Evolutionary conservation across 129 eudicot species (phyloP).

Genomic region (Centrapalus pauciflorus): DNA sequence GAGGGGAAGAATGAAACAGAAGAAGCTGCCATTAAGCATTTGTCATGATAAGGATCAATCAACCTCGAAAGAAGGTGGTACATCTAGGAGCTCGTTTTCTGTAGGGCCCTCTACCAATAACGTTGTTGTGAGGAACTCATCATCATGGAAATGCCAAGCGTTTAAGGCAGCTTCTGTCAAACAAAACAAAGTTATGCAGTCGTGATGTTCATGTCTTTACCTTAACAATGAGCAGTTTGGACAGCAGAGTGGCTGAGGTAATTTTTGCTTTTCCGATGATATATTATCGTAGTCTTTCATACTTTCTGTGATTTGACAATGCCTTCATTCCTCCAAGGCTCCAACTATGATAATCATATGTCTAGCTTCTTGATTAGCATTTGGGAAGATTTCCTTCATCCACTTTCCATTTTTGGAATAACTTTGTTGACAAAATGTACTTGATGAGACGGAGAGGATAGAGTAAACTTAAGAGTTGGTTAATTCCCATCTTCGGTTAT

Average conservation of each 20-base stretch:
- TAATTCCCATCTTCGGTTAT: neutral
- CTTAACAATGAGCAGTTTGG: constrained; percentile 28
- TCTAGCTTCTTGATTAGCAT: constrained; percentile 10
- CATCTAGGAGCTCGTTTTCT: constrained; percentile 35
- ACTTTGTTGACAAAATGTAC: neutral
- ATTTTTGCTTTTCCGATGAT: constrained; percentile 20
- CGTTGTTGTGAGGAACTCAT: constrained; percentile 37
- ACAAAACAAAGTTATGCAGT: constrained; percentile 63
- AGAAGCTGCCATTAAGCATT: constrained; percentile 73
- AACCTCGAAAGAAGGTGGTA: constrained; percentile 52
- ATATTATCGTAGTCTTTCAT: neutral
- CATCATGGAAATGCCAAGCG: constrained; percentile 65
- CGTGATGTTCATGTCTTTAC: constrained; percentile 29
- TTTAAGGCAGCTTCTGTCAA: constrained; percentile 55
- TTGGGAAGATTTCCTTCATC: neutral
- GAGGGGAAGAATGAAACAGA: constrained; percentile 85
- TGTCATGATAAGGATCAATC: constrained; percentile 68
- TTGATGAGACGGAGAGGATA: neutral
- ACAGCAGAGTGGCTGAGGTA: constrained; percentile 40
- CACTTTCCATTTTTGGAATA: neutral
- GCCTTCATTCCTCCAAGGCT: neutral
- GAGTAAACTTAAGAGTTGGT: constrained; percentile 1
- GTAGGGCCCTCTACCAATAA: constrained; percentile 35
- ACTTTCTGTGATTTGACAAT: constrained; percentile 11
- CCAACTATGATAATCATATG: constrained; percentile 1